Evolutionary conservation across 2,329 filamentous ascomycete genomes (phyloP), one percentile per base, ranked within the genome.

Genomic region (Laburnicola sp.): DNA sequence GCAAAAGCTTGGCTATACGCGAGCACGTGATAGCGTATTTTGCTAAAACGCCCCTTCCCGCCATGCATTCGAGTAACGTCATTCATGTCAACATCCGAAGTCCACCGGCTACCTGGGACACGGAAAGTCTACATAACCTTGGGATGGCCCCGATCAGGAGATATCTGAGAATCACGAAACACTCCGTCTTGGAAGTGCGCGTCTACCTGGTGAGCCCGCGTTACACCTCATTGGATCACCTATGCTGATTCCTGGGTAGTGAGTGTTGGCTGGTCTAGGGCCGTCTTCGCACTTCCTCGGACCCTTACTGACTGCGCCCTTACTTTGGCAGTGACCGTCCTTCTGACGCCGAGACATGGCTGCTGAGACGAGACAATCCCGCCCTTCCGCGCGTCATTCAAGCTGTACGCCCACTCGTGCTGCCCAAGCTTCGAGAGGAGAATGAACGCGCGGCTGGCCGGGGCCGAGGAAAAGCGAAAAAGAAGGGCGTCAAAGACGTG

Each of bases 181-280:
- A 91, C 73, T 96, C 93, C 3, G 91, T 97, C 28, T 82, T 99
- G n/a, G 94, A 99, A 80, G 91, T 90, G 58, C 91, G 92, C 59
- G 94, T 99, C 61, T 97, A 97, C 74, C 85, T 97, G 43, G 43
- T 45, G 31, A 30, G 43, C 35, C 30, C 21, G 30, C 16, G 27
- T 30, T 30, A 26, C 32, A 45, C 32, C 3, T 25, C 32, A 9
- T 9, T 30, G 25, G 2, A 30, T 23, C 25, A 23, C n/a, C 4
- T n/a, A 22, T 30, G 43, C 34, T 45, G 31, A 45, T 37, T 30
- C 7, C 34, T 34, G 26, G n/a, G 8, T 22, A 45, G 43, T 45
- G 32, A 45, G 43, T 37, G 34, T 31, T 38, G 43, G 23, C 34
- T 30, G 30, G 34, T 38, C 37, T 45, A 34, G 37, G 26, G 26